A percentile compares a stretch with the other conserved stretches of the same genome.
These are phyloP conservation scores for Fusarium subglutinans DNA, from an alignment of 2,329 filamentous ascomycete genomes.

Conservation along the genomic window DNA sequence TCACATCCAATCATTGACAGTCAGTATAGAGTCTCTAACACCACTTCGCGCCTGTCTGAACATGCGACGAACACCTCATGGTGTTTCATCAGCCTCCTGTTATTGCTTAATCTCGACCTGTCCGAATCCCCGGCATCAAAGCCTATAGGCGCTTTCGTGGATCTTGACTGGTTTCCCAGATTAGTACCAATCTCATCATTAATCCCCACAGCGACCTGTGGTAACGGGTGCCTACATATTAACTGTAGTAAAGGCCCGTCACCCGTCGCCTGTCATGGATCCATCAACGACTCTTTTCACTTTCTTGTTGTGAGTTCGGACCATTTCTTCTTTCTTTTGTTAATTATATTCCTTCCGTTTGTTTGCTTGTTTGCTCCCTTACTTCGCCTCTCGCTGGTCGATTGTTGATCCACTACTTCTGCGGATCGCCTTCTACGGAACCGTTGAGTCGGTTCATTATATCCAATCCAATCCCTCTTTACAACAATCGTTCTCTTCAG, in stretches of 20 bases:
- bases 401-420: conserved; percentile 17
- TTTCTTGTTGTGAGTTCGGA: conserved; percentile 70
- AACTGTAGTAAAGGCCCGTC: conserved; percentile 28
- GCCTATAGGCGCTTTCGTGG: conserved; percentile 41
- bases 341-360: background rate
- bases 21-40: conserved; percentile 21
- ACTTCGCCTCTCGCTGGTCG: conserved; percentile 37
- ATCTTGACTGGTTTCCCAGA: conserved; percentile 27
- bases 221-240: conserved; percentile 40
- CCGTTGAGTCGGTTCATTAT: conserved; percentile 19
- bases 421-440: conserved; percentile 17
- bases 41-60: conserved; percentile 36
- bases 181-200: conserved; percentile 18
- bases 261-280: conserved; percentile 56
- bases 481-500: conserved; percentile 9
- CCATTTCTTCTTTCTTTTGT: conserved; percentile 38
- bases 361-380: conserved; percentile 21
- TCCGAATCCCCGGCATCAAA: conserved; percentile 17
- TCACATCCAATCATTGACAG: conserved; percentile 28
- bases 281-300: conserved; percentile 73
- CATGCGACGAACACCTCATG: conserved; percentile 36
- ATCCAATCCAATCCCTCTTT: background rate
- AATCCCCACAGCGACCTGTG: conserved; percentile 18
- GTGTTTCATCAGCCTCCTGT: conserved; percentile 41
- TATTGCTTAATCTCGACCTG: conserved; percentile 29